phyloP scores from a whole-genome alignment of 768 basidiomycete species.

The Pulveroboletus sp. region DNA sequence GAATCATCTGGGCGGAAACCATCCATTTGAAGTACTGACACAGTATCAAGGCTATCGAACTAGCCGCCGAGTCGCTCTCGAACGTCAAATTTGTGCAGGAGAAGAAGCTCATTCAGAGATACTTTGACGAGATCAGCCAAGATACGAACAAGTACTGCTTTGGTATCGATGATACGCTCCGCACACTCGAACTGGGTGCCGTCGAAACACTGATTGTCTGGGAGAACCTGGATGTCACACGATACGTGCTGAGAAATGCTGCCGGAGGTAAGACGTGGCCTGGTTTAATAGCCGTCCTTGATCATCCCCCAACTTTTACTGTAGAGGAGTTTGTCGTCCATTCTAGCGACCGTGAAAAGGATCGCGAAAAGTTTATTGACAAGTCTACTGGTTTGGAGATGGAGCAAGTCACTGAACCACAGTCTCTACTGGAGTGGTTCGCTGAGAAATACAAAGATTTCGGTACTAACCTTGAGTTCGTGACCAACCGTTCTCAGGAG shows the following conservation, averaged over 20 bases:
- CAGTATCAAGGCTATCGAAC: constrained; percentile 77
- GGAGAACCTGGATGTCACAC: constrained; percentile 93
- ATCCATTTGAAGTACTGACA: not conserved
- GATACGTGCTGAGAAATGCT: constrained; percentile 86
- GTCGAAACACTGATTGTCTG: constrained; percentile 97
- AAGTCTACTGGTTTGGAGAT: constrained; percentile 94
- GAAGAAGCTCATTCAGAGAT: constrained; percentile 94
- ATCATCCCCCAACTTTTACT: not conserved
- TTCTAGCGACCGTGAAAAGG: constrained; percentile 82
- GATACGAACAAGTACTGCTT: constrained; percentile 97
- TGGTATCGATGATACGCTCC: constrained; percentile 94
- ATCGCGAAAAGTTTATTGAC: constrained; percentile 92
- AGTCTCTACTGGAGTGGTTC: constrained; percentile 94
- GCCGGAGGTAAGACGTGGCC: constrained; percentile 60
- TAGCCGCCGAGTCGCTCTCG: constrained; percentile 90
- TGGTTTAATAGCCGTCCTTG: not conserved
- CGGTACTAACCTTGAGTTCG: constrained; percentile 92
- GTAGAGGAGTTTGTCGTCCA: constrained; percentile 83
- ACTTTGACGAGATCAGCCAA: constrained; percentile 99
- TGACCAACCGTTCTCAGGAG: constrained; percentile 95
- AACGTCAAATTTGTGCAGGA: constrained; percentile 99
- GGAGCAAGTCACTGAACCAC: constrained; percentile 81
- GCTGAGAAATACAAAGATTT: constrained; percentile 98
- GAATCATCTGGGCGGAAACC: constrained; percentile 4
- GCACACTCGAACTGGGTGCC: constrained; percentile 92